Conservation (phyloP, 208 protist species). For the Angomonas deanei region DNA sequence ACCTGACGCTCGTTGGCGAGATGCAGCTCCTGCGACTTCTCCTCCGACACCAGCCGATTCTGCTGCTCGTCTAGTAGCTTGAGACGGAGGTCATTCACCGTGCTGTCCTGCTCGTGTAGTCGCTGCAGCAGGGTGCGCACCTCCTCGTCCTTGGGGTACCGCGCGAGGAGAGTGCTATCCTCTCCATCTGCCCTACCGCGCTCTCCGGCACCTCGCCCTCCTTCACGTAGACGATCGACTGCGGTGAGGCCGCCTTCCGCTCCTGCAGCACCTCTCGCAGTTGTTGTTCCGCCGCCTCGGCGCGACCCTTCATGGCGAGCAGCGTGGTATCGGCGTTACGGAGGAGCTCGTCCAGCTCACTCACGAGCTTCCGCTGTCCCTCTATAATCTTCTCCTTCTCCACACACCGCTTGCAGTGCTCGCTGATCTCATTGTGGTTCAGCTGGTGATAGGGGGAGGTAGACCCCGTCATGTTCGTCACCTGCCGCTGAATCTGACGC, state of each 20-base stretch:
- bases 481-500: not conserved
- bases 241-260: not conserved
- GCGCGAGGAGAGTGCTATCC: conserved; percentile 3
- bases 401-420: not conserved
- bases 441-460: conserved; percentile 1
- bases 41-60: conserved; percentile 43
- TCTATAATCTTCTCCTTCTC: conserved; percentile 22
- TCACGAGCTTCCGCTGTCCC: conserved; percentile 23
- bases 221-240: not conserved
- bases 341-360: conserved; percentile 34
- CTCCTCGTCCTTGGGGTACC: conserved; percentile 15
- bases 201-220: not conserved
- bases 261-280: not conserved
- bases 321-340: conserved; percentile 27
- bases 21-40: conserved; percentile 27
- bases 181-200: not conserved
- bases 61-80: conserved; percentile 34
- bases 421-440: not conserved
- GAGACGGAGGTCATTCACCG: conserved; percentile 20
- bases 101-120: conserved; percentile 14
- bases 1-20: not conserved
- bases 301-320: conserved; percentile 25
- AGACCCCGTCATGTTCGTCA: not conserved
- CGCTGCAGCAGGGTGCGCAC: conserved; percentile 14
- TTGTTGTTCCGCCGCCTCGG: conserved; percentile 16